These are phyloP conservation scores for Piper longum DNA, from an alignment of 164 flowering plant genomes.

Conservation along the genomic window DNA sequence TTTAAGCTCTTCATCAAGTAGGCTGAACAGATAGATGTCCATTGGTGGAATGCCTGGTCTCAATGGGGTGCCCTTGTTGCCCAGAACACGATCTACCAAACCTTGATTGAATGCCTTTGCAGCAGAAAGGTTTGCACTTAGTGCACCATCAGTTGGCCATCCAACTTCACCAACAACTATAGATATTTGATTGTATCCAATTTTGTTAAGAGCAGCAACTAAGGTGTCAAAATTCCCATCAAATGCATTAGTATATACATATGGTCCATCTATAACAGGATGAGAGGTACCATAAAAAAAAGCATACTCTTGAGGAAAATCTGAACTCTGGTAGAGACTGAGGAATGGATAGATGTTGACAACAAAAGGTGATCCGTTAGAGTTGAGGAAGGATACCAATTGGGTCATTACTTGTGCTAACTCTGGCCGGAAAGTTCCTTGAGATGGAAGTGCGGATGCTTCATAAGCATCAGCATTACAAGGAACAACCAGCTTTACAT, in stretches of 20 bases:
- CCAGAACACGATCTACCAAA: constrained; percentile 43
- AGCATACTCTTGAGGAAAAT: constrained; percentile 89
- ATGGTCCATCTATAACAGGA: constrained; percentile 62
- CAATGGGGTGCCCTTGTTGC: constrained; percentile 75
- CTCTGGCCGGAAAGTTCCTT: constrained; percentile 81
- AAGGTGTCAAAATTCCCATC: constrained; percentile 86
- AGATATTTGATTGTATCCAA: constrained; percentile 75
- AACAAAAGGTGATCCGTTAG: constrained; percentile 81
- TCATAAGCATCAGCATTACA: constrained; percentile 95
- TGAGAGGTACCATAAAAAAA: constrained; percentile 74
- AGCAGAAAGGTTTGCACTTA: constrained; percentile 61
- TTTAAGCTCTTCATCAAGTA: constrained; percentile 82
- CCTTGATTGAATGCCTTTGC: constrained; percentile 86
- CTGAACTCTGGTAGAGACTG: constrained; percentile 64
- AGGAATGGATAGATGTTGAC: constrained; percentile 93
- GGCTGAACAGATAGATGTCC: constrained; percentile 75
- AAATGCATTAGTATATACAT: constrained; percentile 69
- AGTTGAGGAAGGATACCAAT: constrained; percentile 62
- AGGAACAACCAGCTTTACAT: constrained; percentile 71
- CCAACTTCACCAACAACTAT: constrained; percentile 84
- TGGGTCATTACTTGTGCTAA: constrained; percentile 61
- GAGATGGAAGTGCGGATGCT: constrained; percentile 64
- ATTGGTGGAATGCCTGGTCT: constrained; percentile 66
- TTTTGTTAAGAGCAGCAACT: constrained; percentile 60
- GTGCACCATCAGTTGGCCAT: constrained; percentile 89